Evolutionary conservation across 106 monocot species (phyloP).

Genomic region (Platanthera guangdongensis): DNA sequence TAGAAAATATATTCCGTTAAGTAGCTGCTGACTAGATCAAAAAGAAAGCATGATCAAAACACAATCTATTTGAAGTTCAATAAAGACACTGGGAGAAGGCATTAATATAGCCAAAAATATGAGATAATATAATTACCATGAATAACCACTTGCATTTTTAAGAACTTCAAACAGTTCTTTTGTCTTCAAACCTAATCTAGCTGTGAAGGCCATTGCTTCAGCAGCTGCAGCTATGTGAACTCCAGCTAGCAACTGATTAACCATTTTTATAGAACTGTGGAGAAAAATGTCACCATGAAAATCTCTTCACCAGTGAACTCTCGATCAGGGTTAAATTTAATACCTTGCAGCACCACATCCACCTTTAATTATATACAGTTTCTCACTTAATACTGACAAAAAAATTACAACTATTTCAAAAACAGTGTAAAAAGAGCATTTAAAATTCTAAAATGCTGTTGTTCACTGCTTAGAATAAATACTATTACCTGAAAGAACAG

Average conservation of each 20-base stretch:
- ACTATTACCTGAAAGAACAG: slow-evolving; percentile 71
- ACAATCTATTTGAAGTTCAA: not conserved
- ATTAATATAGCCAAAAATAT: not conserved
- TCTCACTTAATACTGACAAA: slow-evolving; percentile 86
- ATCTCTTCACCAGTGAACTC: not conserved
- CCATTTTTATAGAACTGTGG: slow-evolving; percentile 88
- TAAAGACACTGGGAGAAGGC: not conserved
- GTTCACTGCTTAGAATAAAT: not conserved
- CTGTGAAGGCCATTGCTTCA: slow-evolving; percentile 93
- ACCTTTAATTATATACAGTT: slow-evolving; percentile 85
- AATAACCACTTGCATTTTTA: slow-evolving; percentile 57
- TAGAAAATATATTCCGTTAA: not conserved
- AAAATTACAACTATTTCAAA: not conserved
- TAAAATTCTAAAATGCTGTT: not conserved
- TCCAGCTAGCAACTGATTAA: slow-evolving; percentile 98
- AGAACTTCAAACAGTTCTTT: slow-evolving; percentile 72
- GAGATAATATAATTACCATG: slow-evolving; percentile 49
- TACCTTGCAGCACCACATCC: slow-evolving; percentile 99
- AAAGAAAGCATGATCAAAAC: not conserved
- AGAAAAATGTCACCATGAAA: slow-evolving; percentile 7
- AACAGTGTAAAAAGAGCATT: not conserved
- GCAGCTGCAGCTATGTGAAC: slow-evolving; percentile 94
- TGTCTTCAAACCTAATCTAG: slow-evolving; percentile 58
- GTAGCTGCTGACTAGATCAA: not conserved
- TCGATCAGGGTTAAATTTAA: not conserved